phyloP scores from a whole-genome alignment of 192 early-diverging fungal genomes.

The Borealophlyctis nickersoniae region DNA sequence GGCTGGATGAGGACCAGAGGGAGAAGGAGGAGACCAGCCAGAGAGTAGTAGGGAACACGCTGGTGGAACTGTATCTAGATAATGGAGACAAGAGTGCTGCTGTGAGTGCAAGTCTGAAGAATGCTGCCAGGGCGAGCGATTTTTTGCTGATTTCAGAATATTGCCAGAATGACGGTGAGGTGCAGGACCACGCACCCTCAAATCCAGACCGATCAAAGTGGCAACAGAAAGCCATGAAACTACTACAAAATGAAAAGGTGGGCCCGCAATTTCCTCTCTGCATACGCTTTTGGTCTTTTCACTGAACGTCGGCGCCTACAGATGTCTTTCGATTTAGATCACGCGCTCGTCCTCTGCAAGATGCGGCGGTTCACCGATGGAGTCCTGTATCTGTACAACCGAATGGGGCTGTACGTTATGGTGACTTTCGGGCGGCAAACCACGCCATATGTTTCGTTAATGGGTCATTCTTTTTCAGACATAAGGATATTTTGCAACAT shows the following conservation, averaged over 20 bases:
- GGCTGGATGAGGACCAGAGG: not conserved
- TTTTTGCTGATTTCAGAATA: too few species aligned
- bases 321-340: constrained; percentile 79
- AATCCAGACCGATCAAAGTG: constrained; percentile 16
- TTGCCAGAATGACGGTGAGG: not conserved
- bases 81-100: constrained; percentile 19
- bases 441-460: not conserved
- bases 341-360: constrained; percentile 88
- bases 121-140: too few species aligned
- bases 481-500: constrained; percentile 44
- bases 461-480: constrained; percentile 17
- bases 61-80: constrained; percentile 86
- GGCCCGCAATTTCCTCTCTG: constrained; percentile 8
- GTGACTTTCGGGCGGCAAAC: not conserved
- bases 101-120: too few species aligned
- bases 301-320: constrained; percentile 19
- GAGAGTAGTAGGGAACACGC: constrained; percentile 82
- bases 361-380: constrained; percentile 81
- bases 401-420: constrained; percentile 62
- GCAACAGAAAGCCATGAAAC: constrained; percentile 59
- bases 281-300: not conserved
- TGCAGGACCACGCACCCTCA: too few species aligned
- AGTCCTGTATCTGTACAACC: constrained; percentile 83
- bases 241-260: constrained; percentile 69
- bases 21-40: constrained; percentile 47